phyloP scores from a whole-genome alignment of 169 alveolate species.

The Theileria luwenshuni region DNA sequence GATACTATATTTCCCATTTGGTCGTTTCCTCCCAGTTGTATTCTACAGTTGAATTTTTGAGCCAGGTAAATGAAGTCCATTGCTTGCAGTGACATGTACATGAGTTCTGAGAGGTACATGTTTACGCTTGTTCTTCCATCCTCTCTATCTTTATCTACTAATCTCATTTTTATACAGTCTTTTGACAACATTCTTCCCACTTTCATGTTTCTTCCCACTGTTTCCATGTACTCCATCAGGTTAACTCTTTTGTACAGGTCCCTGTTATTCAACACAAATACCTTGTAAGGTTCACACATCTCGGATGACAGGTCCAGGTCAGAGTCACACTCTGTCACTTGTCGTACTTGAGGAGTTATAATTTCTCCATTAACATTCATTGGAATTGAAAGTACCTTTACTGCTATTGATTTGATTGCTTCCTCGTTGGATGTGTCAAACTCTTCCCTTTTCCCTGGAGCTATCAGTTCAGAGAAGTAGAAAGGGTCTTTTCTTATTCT shows the following conservation, averaged over 20 bases:
- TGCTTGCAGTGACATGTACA: slow-evolving; percentile 81
- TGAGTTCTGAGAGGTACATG: slow-evolving; percentile 73
- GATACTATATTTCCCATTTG: slow-evolving; percentile 85
- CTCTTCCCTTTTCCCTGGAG: slow-evolving; percentile 6
- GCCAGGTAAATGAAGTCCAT: slow-evolving; percentile 74
- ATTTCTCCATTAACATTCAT: slow-evolving; percentile 11
- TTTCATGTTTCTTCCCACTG: slow-evolving; percentile 64
- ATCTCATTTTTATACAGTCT: slow-evolving; percentile 58
- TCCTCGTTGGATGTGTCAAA: slow-evolving; percentile 27
- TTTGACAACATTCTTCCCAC: slow-evolving; percentile 71
- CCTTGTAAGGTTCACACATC: slow-evolving; percentile 42
- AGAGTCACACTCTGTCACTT: not conserved
- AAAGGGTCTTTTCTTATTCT: slow-evolving; percentile 30
- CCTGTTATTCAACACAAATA: slow-evolving; percentile 62
- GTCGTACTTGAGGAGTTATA: not conserved
- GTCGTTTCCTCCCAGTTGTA: slow-evolving; percentile 85
- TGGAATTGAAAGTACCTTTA: slow-evolving; percentile 37
- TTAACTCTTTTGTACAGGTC: slow-evolving; percentile 58
- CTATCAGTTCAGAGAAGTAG: slow-evolving; percentile 10
- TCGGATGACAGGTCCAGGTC: slow-evolving; percentile 7
- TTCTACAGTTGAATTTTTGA: slow-evolving; percentile 54
- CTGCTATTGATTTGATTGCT: slow-evolving; percentile 15
- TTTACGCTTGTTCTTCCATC: slow-evolving; percentile 15
- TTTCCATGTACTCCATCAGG: slow-evolving; percentile 64
- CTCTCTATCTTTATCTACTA: slow-evolving; percentile 38